Percentiles rank a stretch among this genome's conserved stretches.
Conservation (phyloP, 805 yeast species). For the Lipomyces lipofer region DNA sequence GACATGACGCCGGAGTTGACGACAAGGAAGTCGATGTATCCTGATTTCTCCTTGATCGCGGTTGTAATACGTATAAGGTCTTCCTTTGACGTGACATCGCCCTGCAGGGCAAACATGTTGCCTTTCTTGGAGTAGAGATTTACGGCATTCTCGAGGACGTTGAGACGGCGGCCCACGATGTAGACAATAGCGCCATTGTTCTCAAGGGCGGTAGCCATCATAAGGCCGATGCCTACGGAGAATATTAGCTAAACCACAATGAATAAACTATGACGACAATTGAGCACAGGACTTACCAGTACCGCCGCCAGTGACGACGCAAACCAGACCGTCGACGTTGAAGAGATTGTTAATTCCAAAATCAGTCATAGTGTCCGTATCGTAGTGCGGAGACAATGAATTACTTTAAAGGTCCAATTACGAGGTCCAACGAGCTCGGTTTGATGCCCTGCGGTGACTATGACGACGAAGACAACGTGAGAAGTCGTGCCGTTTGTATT, state of each 20-base stretch:
- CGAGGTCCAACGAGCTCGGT: no score
- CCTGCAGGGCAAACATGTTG: slow-evolving; percentile 23
- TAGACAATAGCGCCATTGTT: slow-evolving; percentile 34
- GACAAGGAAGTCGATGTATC: slow-evolving; percentile 26
- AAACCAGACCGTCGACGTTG: slow-evolving; percentile 67
- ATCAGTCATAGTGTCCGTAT: slow-evolving; percentile 23
- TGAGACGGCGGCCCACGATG: slow-evolving; percentile 31
- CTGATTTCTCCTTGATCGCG: slow-evolving; percentile 27
- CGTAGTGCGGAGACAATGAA: no score
- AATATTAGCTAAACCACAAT: background rate
- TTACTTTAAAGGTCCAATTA: no score
- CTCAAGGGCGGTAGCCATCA: slow-evolving; percentile 31
- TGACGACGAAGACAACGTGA: no score
- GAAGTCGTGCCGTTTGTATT: no score
- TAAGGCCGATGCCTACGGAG: slow-evolving; percentile 26
- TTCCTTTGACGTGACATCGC: slow-evolving; percentile 29
- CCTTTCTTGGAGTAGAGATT: slow-evolving; percentile 26
- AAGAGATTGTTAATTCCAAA: slow-evolving; percentile 46
- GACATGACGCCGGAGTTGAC: slow-evolving; percentile 31
- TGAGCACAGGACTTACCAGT: slow-evolving; percentile 42
- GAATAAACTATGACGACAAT: background rate
- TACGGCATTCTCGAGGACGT: slow-evolving; percentile 27
- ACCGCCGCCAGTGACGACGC: slow-evolving; percentile 76
- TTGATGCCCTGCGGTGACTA: no score
- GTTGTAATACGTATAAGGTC: slow-evolving; percentile 18